Evolutionary conservation across 495 filamentous ascomycete species (phyloP).

Genomic region (Saxophila tyrrhenica): DNA sequence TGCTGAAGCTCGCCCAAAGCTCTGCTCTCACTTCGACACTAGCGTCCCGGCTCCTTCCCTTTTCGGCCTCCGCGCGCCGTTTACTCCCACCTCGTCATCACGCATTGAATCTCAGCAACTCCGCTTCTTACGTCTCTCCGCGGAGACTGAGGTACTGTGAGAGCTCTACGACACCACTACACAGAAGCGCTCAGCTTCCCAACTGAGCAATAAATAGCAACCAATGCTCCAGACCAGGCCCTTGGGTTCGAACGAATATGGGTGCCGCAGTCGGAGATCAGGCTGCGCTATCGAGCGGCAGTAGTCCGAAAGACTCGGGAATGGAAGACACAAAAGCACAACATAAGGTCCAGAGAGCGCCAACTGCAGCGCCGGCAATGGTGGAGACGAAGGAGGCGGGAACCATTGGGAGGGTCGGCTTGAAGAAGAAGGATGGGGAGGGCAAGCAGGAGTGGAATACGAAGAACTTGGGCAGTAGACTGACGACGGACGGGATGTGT

Average conservation of each 20-base stretch:
- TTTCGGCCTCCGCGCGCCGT: not conserved
- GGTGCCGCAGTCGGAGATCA: constrained; percentile 13
- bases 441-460: constrained; percentile 57
- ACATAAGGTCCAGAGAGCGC: not conserved
- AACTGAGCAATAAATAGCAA: no score
- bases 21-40: no score
- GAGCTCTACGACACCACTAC: no score
- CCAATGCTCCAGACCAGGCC: constrained; percentile 9
- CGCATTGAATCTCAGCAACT: no score
- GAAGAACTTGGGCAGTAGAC: constrained; percentile 51
- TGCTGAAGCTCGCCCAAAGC: no score
- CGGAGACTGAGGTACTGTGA: no score
- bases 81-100: no score
- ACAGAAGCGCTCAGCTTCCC: no score
- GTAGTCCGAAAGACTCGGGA: not conserved
- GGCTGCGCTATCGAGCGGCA: not conserved
- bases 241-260: constrained; percentile 16
- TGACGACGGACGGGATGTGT: constrained; percentile 61
- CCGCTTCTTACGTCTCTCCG: no score
- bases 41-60: not conserved
- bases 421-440: constrained; percentile 1
- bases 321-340: not conserved
- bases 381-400: not conserved
- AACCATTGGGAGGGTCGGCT: not conserved
- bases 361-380: constrained; percentile 1